Evolutionary conservation across 2,329 filamentous ascomycete genomes (phyloP), one percentile per base, ranked within the genome.

Genomic region (Tolypocladium nubicola): DNA sequence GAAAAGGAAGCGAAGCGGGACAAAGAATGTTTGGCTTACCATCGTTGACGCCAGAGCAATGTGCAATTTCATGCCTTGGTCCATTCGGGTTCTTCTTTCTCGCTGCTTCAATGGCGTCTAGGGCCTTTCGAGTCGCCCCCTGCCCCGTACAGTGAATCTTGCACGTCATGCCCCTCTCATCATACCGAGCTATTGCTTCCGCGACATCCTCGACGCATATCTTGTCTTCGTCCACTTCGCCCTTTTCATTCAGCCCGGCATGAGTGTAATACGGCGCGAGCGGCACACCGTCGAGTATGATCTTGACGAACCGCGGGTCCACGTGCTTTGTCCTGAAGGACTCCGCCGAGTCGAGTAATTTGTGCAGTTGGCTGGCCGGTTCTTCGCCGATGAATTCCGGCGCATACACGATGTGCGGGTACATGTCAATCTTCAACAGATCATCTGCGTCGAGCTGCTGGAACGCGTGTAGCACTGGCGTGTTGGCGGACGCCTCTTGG

Each of bases 91-190:
- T 41, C 26, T 19, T 54, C 40, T 45, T 54, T 9, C 39, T 43
- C 19, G 53, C 53, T 26, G 39, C 39, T n/a, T 54, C 53, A 16
- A 52, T 56, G 23, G 45, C 54, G 43, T 56, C 54, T 23, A 56
- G 30, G 4, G 54, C 54, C 35, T 37, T 21, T 7, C 54, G 35
- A 9, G 54, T 56, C 3, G 54, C 54, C 16, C 54, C 54, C 26
- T 56, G 35, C 10, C 54, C 54, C 45, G 54, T 56, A 19, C 54
- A 52, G 23, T 56, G 54, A 35, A 56, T 56, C 54, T 56, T 56
- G 54, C 54, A 56, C 21, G 54, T 56, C 54, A 56, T 56, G 8
- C 54, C 54, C n/a, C 37, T 23, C 10, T 41, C 37, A 39, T 56
- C 54, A 35, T 56, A 56, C 19, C 45, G 9, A 7, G 38, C 26